A percentile compares a stretch with the other conserved stretches of the same genome.
Evolutionary conservation across 2,329 filamentous ascomycete species (phyloP).

Genomic region (Polychaeton citri): DNA sequence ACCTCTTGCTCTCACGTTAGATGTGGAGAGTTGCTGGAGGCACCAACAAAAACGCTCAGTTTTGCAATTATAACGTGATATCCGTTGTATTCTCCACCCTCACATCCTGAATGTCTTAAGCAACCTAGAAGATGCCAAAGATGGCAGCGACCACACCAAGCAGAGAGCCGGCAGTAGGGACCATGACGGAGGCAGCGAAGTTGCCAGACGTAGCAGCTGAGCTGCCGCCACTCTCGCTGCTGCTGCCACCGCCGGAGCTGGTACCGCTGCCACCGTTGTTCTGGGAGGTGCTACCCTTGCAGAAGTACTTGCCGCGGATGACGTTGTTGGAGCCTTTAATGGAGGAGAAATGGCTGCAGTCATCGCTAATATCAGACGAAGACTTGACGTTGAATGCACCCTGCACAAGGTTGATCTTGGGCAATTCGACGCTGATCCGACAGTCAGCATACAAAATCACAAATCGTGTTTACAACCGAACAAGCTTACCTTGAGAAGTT

Average conservation of each 20-base stretch:
- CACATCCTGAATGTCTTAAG: too few species aligned
- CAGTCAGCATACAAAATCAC: conserved; percentile 10
- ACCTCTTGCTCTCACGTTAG: not conserved
- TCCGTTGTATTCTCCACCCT: too few species aligned
- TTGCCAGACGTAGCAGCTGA: conserved; percentile 18
- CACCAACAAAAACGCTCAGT: not conserved
- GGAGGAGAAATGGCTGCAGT: conserved; percentile 29
- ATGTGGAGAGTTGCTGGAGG: not conserved
- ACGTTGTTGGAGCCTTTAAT: conserved; percentile 26
- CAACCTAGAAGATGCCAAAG: conserved; percentile 31
- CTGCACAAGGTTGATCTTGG: conserved; percentile 34
- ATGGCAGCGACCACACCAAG: conserved; percentile 35
- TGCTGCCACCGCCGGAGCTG: conserved; percentile 10
- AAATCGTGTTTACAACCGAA: not conserved
- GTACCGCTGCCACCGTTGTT: conserved; percentile 21
- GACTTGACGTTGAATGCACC: conserved; percentile 40
- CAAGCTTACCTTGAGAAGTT: conserved; percentile 65
- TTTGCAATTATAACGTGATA: not conserved
- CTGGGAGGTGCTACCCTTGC: conserved; percentile 24
- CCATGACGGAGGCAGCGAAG: conserved; percentile 28
- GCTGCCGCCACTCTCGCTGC: conserved; percentile 13
- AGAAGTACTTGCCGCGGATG: conserved; percentile 32
- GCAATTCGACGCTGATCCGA: conserved; percentile 52
- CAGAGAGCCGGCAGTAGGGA: conserved; percentile 30
- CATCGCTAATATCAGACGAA: conserved; percentile 25